Base-by-base conservation (phyloP, 1,284 basidiomycete genomes). In the Mycosarcoma mackinlayi region DNA sequence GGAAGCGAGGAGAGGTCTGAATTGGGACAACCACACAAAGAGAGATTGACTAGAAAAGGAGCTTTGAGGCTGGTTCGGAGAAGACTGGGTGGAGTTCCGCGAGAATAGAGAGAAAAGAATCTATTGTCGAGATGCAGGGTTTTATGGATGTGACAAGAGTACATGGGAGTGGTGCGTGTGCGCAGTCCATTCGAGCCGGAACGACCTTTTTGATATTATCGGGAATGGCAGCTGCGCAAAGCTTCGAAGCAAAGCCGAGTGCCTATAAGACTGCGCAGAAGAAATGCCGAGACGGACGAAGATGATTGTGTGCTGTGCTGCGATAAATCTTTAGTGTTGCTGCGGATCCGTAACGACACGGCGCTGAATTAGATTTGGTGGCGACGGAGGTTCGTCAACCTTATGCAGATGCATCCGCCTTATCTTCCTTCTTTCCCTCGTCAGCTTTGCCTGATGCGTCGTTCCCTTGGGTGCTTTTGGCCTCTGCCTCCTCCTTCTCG, bases 401-500 rank as follows among this genome's bases (percentile, higher is more conserved):
- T 47, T 47, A 50, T 38, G 42, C 63, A 33, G 46, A 53, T 30
- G 31, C 23, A 9, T 47, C 21, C 18, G 54, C 38, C 56, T 59
- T 47, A 13, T 46, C 48, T 10, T 51, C 34, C 21, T 38, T 31
- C 13, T 34, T 47, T 31, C 21, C 33, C n/a, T 38, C n/a, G 25
- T n/a, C 10, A 6, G 23, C 21, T 23, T 48, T 45, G 0, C 31
- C 46, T 35, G 47, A 10, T 31, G 30, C 18, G 5, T 48, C 23
- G 33, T 23, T 35, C 19, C 48, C 31, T 18, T 34, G 23, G 19
- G 45, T 40, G 30, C 6, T 19, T 23, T 63, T 42, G 25, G 44
- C 49, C 38, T 70, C 53, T 13, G 61, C 52, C 41, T 60, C 64
- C 10, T 68, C 65, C 51, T 61, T 54, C 9, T 67, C 57, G 44